phyloP scores from a whole-genome alignment of 2,329 filamentous ascomycete species.

The Exophiala phaeomuriformis region DNA sequence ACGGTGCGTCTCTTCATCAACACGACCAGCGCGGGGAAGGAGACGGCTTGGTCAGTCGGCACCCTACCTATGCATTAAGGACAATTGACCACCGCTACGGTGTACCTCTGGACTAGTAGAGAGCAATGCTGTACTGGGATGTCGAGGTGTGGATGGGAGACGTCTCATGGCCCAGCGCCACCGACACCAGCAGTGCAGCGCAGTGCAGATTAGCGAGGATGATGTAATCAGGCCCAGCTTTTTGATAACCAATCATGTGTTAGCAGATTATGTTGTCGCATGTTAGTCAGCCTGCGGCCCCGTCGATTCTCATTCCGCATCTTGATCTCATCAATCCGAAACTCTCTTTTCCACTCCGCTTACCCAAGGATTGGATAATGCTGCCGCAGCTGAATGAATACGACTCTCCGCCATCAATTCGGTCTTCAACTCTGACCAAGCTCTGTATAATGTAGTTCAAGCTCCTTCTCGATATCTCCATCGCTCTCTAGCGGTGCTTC shows the following conservation, averaged over 20 bases:
- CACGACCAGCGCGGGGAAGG: not conserved
- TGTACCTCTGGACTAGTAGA: no score
- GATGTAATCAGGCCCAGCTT: not conserved
- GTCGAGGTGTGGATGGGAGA: no score
- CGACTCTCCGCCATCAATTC: not conserved
- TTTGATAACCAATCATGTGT: no score
- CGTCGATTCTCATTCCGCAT: not conserved
- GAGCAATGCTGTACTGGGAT: no score
- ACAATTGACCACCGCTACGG: no score
- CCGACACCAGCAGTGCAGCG: not conserved
- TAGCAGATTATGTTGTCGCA: not conserved
- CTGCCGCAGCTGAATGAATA: not conserved
- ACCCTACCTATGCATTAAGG: no score
- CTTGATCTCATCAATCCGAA: not conserved
- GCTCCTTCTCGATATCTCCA: conserved; percentile 18
- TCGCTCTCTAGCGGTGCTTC: conserved; percentile 13
- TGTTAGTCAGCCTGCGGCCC: not conserved
- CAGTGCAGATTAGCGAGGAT: not conserved
- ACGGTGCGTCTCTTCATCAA: conserved; percentile 13
- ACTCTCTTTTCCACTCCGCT: conserved; percentile 5
- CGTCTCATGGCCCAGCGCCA: no score
- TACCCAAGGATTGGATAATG: conserved; percentile 20
- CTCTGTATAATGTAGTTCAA: conserved; percentile 9
- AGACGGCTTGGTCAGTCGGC: not conserved
- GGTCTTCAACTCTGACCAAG: conserved; percentile 7